Evolutionary conservation across 805 yeast species (phyloP).

Genomic region (Candida chilensis): DNA sequence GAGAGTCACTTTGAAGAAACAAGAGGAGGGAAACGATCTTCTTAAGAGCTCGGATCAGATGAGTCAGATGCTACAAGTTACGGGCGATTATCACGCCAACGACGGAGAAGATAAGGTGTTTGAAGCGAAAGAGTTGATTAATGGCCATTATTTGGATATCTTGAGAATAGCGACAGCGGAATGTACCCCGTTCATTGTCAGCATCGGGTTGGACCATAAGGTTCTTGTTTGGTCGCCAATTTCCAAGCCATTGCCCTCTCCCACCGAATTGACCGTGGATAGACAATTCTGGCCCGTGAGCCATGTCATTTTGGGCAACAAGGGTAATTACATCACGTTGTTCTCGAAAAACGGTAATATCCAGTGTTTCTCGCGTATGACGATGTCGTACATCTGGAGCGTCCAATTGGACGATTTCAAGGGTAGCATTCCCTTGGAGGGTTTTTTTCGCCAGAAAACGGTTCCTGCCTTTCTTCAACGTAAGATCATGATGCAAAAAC

Average conservation of each 20-base stretch:
- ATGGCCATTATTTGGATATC: conserved; percentile 57
- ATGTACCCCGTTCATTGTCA: conserved; percentile 53
- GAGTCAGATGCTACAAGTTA: conserved; percentile 3
- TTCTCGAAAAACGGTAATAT: conserved; percentile 42
- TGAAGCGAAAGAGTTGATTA: conserved; percentile 27
- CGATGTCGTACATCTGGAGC: conserved; percentile 52
- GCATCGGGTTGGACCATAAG: conserved; percentile 67
- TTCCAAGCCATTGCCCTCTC: conserved; percentile 33
- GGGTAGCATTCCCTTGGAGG: conserved; percentile 33
- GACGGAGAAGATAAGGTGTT: conserved; percentile 8
- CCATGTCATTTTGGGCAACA: conserved; percentile 44
- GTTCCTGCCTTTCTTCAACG: conserved; percentile 33
- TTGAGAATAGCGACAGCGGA: conserved; percentile 49
- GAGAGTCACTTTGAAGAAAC: conserved; percentile 21
- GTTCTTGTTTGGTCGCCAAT: conserved; percentile 70
- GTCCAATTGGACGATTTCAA: conserved; percentile 27
- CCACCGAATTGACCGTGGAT: conserved; percentile 30
- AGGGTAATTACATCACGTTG: conserved; percentile 50
- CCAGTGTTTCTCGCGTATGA: conserved; percentile 51
- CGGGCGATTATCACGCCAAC: conserved; percentile 9
- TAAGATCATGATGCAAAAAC: conserved; percentile 12
- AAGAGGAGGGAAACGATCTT: conserved; percentile 6
- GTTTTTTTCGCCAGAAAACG: conserved; percentile 53
- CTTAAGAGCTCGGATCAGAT: conserved; percentile 4
- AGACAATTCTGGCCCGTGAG: conserved; percentile 54